These are phyloP conservation scores for Cercospora sojina DNA, from an alignment of 2,329 filamentous ascomycete genomes.

Conservation along the genomic window DNA sequence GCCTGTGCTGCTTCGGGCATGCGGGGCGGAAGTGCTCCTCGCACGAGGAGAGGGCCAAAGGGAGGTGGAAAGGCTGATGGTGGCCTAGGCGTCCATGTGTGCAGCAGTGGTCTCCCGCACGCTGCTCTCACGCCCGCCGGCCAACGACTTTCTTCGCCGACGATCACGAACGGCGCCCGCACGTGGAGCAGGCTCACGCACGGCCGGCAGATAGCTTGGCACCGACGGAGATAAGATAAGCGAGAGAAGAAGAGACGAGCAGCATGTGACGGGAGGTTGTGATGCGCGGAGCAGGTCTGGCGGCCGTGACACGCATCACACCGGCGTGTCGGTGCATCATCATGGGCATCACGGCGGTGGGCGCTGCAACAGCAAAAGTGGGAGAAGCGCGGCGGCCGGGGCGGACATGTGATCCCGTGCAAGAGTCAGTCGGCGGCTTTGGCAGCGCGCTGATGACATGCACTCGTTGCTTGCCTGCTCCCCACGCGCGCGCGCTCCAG, in stretches of 20 bases:
- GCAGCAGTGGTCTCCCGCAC: neutral
- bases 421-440: neutral
- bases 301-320: neutral
- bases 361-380: neutral
- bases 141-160: neutral
- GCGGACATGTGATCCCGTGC: neutral
- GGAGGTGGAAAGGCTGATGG: neutral
- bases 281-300: neutral
- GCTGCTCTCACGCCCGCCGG: neutral
- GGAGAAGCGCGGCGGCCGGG: neutral
- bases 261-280: neutral
- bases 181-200: constrained; percentile 7
- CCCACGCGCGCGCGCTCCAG: neutral
- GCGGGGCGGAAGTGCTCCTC: neutral
- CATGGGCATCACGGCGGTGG: neutral
- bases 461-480: neutral
- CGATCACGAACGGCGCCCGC: constrained; percentile 7
- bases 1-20: constrained; percentile 15
- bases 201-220: neutral
- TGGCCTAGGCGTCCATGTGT: constrained; percentile 7
- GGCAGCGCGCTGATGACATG: neutral
- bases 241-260: neutral
- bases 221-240: constrained; percentile 4
- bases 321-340: neutral
- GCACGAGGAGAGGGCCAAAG: neutral